Evolutionary conservation across 805 yeast genomes (phyloP).

Genomic region (Starmerella apis): DNA sequence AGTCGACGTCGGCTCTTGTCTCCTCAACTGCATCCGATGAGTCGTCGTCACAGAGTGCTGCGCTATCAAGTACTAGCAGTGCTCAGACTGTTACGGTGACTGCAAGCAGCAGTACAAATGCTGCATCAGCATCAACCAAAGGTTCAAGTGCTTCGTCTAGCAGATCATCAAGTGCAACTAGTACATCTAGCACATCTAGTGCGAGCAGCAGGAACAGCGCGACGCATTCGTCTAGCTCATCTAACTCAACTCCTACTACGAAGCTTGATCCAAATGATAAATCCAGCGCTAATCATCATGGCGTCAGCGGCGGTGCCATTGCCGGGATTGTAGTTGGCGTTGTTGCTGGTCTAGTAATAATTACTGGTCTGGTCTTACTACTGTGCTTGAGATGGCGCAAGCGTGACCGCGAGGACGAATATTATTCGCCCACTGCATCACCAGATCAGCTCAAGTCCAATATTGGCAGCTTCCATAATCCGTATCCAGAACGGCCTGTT

Average conservation of each 20-base stretch:
- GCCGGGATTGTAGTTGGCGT: slow-evolving; percentile 54
- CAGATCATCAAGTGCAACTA: not conserved
- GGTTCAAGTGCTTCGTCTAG: not conserved
- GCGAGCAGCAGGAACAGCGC: not conserved
- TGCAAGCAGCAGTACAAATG: slow-evolving; percentile 1
- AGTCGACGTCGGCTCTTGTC: slow-evolving; percentile 19
- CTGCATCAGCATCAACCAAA: not conserved
- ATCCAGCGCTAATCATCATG: slow-evolving; percentile 18
- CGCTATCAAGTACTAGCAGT: not conserved
- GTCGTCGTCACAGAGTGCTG: not conserved
- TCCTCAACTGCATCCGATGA: slow-evolving; percentile 1
- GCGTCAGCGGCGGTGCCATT: slow-evolving; percentile 41
- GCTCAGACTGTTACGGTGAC: slow-evolving; percentile 3
- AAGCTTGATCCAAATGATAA: slow-evolving; percentile 1
- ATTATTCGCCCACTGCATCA: slow-evolving; percentile 28
- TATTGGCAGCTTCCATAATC: slow-evolving; percentile 21
- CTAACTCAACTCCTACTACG: not conserved
- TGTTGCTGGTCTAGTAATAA: slow-evolving; percentile 37
- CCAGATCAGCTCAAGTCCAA: slow-evolving; percentile 27
- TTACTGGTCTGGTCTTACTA: slow-evolving; percentile 35
- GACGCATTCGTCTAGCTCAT: not conserved
- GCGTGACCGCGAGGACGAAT: slow-evolving; percentile 37
- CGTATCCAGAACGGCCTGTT: slow-evolving; percentile 27
- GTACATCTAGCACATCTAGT: slow-evolving; percentile 18
- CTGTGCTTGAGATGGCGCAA: slow-evolving; percentile 39